phyloP scores from a whole-genome alignment of 345 rosid species.

The Euclidium syriacum region DNA sequence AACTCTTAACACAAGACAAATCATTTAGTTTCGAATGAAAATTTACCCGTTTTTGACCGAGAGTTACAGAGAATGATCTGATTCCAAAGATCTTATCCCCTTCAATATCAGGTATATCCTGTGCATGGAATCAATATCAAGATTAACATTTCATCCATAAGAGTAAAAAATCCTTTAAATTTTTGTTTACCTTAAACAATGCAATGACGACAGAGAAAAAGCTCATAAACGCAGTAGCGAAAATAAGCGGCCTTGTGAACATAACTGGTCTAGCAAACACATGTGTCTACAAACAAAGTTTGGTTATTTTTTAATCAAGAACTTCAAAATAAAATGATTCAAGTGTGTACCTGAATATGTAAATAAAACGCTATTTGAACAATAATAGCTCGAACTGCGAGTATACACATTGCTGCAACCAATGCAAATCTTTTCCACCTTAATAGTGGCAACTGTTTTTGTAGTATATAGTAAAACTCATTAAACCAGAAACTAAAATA shows the following conservation, averaged over 20 bases:
- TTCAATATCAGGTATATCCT: constrained; percentile 97
- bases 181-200: constrained; percentile 68
- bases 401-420: constrained; percentile 92
- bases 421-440: constrained; percentile 96
- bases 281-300: constrained; percentile 49
- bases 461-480: neutral
- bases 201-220: constrained; percentile 96
- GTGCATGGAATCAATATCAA: constrained; percentile 7
- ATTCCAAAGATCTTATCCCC: constrained; percentile 92
- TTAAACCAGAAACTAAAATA: neutral
- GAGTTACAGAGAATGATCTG: constrained; percentile 67
- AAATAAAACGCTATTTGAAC: constrained; percentile 91
- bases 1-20: neutral
- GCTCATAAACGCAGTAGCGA: constrained; percentile 95
- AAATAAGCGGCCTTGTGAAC: constrained; percentile 71
- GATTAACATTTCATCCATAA: neutral
- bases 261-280: constrained; percentile 60
- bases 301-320: neutral
- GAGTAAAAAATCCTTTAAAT: neutral
- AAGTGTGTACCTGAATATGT: constrained; percentile 85
- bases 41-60: constrained; percentile 74
- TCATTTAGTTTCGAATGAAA: neutral
- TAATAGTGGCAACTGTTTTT: constrained; percentile 71
- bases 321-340: neutral
- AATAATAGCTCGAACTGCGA: constrained; percentile 86